phyloP scores from a whole-genome alignment of 148 eudicot genomes.

The Polygonum maritimum region DNA sequence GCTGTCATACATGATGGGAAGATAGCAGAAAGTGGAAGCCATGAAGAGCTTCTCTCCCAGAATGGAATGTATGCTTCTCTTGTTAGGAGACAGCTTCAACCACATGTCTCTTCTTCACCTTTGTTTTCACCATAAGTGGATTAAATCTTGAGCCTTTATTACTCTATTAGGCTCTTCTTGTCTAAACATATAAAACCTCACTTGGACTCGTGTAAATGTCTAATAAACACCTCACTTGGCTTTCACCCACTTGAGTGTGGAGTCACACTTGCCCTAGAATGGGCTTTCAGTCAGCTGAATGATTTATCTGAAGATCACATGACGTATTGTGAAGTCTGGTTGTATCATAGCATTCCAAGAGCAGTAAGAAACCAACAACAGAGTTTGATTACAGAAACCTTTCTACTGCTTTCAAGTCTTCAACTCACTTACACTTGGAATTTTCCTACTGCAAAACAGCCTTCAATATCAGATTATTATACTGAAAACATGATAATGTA shows the following conservation, averaged over 20 bases:
- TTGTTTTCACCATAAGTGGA: background rate
- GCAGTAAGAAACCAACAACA: too few species aligned
- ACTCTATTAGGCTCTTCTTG: background rate
- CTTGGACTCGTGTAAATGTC: too few species aligned
- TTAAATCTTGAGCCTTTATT: background rate
- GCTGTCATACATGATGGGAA: slow-evolving; percentile 23
- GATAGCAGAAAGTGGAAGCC: slow-evolving; percentile 20
- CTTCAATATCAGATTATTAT: background rate
- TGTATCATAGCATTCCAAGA: too few species aligned
- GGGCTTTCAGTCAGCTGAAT: too few species aligned
- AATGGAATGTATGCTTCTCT: slow-evolving; percentile 22
- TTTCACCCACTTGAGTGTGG: too few species aligned
- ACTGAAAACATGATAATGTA: background rate
- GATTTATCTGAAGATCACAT: too few species aligned
- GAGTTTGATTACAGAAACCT: background rate
- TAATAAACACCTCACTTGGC: too few species aligned
- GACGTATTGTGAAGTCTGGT: too few species aligned
- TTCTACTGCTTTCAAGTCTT: background rate
- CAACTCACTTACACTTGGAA: background rate
- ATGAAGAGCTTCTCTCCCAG: slow-evolving; percentile 19
- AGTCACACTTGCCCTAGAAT: too few species aligned
- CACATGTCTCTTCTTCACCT: background rate
- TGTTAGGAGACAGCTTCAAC: slow-evolving; percentile 16
- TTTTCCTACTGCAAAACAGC: background rate
- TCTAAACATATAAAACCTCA: background rate